phyloP scores from a whole-genome alignment of 768 basidiomycete genomes.

The Baorangia bicolor region DNA sequence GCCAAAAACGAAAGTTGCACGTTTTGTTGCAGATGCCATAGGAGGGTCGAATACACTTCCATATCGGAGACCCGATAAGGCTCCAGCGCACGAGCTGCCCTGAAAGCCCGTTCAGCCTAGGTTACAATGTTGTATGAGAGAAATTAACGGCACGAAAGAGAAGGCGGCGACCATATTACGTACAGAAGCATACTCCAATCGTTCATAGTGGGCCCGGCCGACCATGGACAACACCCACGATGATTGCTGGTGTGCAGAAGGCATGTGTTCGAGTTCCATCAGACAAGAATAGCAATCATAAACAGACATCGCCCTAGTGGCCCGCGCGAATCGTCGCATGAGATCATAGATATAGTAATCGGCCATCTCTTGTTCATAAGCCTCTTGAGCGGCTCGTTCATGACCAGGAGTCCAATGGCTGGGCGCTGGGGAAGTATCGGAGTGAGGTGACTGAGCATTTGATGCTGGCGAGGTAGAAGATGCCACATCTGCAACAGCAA shows the following conservation, averaged over 20 bases:
- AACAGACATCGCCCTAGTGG: conserved; percentile 67
- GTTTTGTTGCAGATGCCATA: conserved; percentile 90
- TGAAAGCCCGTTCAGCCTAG: conserved; percentile 90
- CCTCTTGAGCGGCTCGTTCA: conserved; percentile 70
- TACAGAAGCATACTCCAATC: conserved; percentile 85
- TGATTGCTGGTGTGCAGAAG: conserved; percentile 68
- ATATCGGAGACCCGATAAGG: conserved; percentile 91
- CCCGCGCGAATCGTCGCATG: conserved; percentile 77
- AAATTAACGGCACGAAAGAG: conserved; percentile 17
- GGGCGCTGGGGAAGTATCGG: conserved; percentile 63
- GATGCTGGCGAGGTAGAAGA: conserved; percentile 64
- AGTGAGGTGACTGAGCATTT: conserved; percentile 55
- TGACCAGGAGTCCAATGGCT: conserved; percentile 63
- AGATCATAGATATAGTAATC: conserved; percentile 83
- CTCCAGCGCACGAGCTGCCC: conserved; percentile 73
- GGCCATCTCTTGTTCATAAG: conserved; percentile 69
- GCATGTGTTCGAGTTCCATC: conserved; percentile 73
- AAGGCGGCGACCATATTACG: conserved; percentile 33
- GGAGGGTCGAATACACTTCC: conserved; percentile 93
- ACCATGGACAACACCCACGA: conserved; percentile 79
- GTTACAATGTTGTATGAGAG: not conserved
- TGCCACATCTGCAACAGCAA: conserved; percentile 46
- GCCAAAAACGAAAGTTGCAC: conserved; percentile 89
- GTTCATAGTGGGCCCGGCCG: conserved; percentile 88
- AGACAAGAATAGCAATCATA: conserved; percentile 79